These are phyloP conservation scores for Colletotrichum aenigma DNA, from an alignment of 2,329 filamentous ascomycete species.

Conservation along the genomic window DNA sequence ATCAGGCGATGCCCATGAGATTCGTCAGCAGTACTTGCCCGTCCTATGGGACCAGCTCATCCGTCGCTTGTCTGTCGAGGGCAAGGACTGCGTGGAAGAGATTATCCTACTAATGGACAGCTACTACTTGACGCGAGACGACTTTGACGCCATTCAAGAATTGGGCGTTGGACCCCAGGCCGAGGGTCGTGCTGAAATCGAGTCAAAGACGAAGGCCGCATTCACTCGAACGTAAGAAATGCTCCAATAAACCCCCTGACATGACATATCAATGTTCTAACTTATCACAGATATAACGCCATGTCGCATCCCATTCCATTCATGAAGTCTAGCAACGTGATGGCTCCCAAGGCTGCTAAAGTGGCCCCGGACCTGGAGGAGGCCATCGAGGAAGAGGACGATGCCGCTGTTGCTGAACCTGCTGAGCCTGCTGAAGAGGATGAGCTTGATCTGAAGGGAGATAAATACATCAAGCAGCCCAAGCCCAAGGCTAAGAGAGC, in stretches of 20 bases:
- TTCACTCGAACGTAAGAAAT: slow-evolving; percentile 84
- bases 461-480: slow-evolving; percentile 94
- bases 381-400: slow-evolving; percentile 91
- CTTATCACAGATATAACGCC: slow-evolving; percentile 72
- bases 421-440: slow-evolving; percentile 73
- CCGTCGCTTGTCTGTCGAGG: slow-evolving; percentile 74
- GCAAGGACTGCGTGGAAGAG: slow-evolving; percentile 79
- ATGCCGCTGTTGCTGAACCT: slow-evolving; percentile 63
- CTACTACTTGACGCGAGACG: slow-evolving; percentile 93
- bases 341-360: slow-evolving; percentile 73
- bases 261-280: neutral
- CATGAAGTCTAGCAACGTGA: slow-evolving; percentile 86
- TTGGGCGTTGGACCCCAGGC: slow-evolving; percentile 86
- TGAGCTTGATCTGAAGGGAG: slow-evolving; percentile 84
- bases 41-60: slow-evolving; percentile 83
- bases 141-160: slow-evolving; percentile 92
- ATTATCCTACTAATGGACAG: slow-evolving; percentile 97
- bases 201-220: slow-evolving; percentile 82
- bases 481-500: slow-evolving; percentile 67
- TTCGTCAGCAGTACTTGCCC: slow-evolving; percentile 93
- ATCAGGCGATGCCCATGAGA: slow-evolving; percentile 89
- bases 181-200: slow-evolving; percentile 76
- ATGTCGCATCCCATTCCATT: slow-evolving; percentile 90
- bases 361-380: slow-evolving; percentile 95
- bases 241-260: neutral